phyloP scores from a whole-genome alignment of 2,329 filamentous ascomycete genomes.

The Aphanoascus verrucosus region DNA sequence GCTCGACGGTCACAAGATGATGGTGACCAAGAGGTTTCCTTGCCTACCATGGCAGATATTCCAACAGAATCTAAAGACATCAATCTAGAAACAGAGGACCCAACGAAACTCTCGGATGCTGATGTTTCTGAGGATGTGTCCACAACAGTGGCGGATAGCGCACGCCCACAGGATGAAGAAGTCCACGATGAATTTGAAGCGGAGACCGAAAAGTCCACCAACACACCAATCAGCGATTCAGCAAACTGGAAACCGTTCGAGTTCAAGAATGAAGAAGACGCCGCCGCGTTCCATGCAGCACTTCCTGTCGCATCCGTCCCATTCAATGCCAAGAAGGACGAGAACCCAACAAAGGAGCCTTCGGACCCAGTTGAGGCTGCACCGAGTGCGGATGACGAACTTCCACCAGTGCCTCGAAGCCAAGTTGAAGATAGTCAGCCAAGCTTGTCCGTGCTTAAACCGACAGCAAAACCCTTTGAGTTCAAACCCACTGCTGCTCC shows the following conservation, averaged over 20 bases:
- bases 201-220: constrained; percentile 20
- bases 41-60: constrained; percentile 43
- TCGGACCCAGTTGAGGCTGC: background rate
- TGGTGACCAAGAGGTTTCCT: constrained; percentile 62
- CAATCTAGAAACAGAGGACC: constrained; percentile 2
- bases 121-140: background rate
- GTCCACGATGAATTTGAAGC: constrained; percentile 30
- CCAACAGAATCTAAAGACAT: constrained; percentile 20
- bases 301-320: constrained; percentile 32
- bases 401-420: background rate
- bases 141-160: background rate
- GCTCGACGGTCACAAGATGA: constrained; percentile 54
- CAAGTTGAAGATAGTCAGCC: constrained; percentile 8
- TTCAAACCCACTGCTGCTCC: constrained; percentile 30
- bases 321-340: background rate
- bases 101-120: background rate
- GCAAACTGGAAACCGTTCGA: constrained; percentile 52
- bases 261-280: constrained; percentile 40
- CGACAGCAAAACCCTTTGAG: constrained; percentile 54
- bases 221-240: constrained; percentile 28
- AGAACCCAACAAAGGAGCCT: background rate
- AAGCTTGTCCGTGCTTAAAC: constrained; percentile 8
- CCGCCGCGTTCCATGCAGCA: constrained; percentile 43
- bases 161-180: background rate
- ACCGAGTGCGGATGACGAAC: background rate